These are phyloP conservation scores for Glaciozyma antarctica DNA, from an alignment of 768 basidiomycete genomes.

Conservation along the genomic window DNA sequence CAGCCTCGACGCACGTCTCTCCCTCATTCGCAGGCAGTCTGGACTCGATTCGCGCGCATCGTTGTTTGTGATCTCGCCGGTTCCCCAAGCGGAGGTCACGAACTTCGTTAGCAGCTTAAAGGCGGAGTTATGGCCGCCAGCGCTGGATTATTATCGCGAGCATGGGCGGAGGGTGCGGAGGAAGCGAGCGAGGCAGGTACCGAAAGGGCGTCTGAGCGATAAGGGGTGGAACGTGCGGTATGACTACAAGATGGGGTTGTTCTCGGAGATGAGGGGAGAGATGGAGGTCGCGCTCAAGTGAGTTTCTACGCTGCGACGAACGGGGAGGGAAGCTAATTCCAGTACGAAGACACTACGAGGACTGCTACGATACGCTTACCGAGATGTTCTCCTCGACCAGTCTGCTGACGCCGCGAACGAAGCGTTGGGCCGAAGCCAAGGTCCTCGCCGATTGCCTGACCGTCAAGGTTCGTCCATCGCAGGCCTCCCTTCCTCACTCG, in stretches of 20 bases:
- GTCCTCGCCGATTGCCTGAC: constrained; percentile 90
- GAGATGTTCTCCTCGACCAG: constrained; percentile 79
- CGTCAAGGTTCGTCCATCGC: constrained; percentile 56
- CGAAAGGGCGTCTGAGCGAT: constrained; percentile 41
- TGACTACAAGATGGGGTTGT: constrained; percentile 94
- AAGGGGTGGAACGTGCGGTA: constrained; percentile 95
- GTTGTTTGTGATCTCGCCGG: constrained; percentile 88
- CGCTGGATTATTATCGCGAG: constrained; percentile 82
- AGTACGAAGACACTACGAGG: constrained; percentile 74
- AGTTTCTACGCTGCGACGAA: constrained; percentile 36
- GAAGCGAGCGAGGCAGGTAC: constrained; percentile 50
- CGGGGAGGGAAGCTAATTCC: constrained; percentile 11
- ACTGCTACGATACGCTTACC: constrained; percentile 71
- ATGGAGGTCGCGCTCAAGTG: constrained; percentile 86
- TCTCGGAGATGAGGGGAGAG: constrained; percentile 89
- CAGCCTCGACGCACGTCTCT: constrained; percentile 67
- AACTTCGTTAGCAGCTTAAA: constrained; percentile 86
- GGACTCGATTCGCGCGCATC: constrained; percentile 84
- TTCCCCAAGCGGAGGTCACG: constrained; percentile 67
- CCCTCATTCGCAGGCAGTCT: constrained; percentile 76
- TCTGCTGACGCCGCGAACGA: constrained; percentile 80
- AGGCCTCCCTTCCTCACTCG: background rate
- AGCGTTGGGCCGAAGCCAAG: constrained; percentile 97
- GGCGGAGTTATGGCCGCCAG: constrained; percentile 76
- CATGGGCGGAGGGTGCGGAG: constrained; percentile 86